Evolutionary conservation across 495 filamentous ascomycete species (phyloP).

Genomic region (Aspergillus nidulans): DNA sequence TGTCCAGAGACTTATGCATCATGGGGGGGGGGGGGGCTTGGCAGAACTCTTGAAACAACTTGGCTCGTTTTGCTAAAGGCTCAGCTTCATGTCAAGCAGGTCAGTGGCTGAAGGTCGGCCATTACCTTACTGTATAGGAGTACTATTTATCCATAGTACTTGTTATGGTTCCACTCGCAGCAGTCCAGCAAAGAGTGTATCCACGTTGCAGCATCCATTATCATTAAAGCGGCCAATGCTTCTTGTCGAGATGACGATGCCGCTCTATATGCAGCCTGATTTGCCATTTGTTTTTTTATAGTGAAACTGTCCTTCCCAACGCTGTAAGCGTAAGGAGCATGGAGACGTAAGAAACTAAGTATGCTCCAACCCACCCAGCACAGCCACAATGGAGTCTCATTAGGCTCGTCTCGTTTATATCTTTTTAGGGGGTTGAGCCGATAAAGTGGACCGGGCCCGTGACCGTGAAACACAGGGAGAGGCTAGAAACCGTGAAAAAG

Average conservation of each 20-base stretch:
- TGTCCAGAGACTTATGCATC: background rate
- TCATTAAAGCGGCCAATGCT: background rate
- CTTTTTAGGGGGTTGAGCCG: background rate
- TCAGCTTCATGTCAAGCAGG: background rate
- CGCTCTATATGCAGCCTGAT: background rate
- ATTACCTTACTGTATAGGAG: too few relatives aligned
- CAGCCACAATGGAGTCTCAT: background rate
- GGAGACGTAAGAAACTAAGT: background rate
- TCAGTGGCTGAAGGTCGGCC: background rate
- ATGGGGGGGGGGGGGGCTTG: slow-evolving; percentile 5
- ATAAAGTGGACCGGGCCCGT: background rate
- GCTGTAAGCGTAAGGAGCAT: background rate
- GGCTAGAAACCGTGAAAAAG: background rate
- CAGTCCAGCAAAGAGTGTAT: background rate
- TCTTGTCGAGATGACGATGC: background rate
- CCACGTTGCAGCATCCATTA: background rate
- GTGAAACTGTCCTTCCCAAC: background rate
- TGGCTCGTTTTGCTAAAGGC: slow-evolving; percentile 10
- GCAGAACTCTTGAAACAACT: slow-evolving; percentile 16
- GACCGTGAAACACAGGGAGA: background rate
- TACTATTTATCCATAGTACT: too few relatives aligned
- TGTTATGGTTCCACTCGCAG: too few relatives aligned
- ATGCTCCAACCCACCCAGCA: background rate
- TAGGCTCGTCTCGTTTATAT: background rate
- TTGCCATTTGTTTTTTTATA: background rate